Percentiles rank a stretch among this genome's conserved stretches.
Conservation (phyloP, 257 asterid species). For the Cynanchum wilfordii region DNA sequence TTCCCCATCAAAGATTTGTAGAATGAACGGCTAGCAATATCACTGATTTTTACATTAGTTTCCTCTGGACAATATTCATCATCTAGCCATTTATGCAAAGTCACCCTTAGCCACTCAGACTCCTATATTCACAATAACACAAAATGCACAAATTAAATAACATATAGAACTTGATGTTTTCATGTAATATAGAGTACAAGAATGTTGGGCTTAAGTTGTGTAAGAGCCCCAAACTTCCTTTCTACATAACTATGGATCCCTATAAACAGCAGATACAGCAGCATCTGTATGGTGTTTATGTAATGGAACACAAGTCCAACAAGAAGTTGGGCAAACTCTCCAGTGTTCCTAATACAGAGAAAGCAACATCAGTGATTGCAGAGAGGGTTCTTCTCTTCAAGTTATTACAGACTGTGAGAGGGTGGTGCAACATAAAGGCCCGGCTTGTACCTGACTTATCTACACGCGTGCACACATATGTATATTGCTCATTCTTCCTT, state of each 20-base stretch:
- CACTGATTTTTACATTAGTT: conserved; percentile 69
- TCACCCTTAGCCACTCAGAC: conserved; percentile 73
- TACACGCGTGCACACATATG: too few species aligned
- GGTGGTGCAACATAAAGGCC: neutral
- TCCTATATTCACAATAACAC: conserved; percentile 37
- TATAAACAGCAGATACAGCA: neutral
- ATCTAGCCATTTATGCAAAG: conserved; percentile 82
- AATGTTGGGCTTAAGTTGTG: neutral
- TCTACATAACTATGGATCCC: neutral
- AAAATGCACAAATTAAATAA: conserved; percentile 3
- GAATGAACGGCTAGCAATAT: conserved; percentile 60
- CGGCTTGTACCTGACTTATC: neutral
- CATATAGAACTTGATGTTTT: neutral
- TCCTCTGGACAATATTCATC: conserved; percentile 91
- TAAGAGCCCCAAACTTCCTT: neutral
- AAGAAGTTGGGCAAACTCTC: neutral
- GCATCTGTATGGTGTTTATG: neutral
- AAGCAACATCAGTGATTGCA: neutral
- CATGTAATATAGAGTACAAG: neutral
- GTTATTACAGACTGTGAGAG: neutral
- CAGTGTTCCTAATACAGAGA: neutral
- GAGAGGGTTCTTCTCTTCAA: neutral
- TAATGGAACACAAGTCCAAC: neutral
- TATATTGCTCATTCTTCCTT: too few species aligned
- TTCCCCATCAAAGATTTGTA: conserved; percentile 55